Evolutionary conservation across 2,329 filamentous ascomycete genomes (phyloP).

Genomic region (Emergomyces orientalis): DNA sequence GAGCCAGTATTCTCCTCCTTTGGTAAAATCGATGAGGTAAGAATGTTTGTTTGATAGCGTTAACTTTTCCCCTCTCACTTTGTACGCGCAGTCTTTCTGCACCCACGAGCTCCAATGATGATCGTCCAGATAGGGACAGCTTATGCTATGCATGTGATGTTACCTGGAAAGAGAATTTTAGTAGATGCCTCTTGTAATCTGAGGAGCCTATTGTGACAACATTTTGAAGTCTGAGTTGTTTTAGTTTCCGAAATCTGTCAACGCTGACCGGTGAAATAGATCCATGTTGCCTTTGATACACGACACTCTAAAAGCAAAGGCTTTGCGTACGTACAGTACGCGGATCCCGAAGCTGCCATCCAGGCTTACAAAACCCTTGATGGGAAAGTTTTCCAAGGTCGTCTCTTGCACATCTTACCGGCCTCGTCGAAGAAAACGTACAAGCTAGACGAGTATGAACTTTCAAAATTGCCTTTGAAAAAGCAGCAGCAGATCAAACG

Average conservation of each 20-base stretch:
- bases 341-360: slow-evolving; percentile 61
- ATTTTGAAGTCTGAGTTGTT: slow-evolving; percentile 19
- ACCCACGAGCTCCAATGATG: slow-evolving; percentile 55
- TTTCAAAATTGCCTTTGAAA: slow-evolving; percentile 87
- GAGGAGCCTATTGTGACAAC: slow-evolving; percentile 41
- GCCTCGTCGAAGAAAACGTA: slow-evolving; percentile 72
- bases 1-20: slow-evolving; percentile 59
- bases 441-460: slow-evolving; percentile 74
- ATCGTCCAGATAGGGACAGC: slow-evolving; percentile 99
- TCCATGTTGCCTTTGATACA: slow-evolving; percentile 71
- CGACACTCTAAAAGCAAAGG: slow-evolving; percentile 69
- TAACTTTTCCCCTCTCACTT: slow-evolving; percentile 5
- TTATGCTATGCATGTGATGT: slow-evolving; percentile 93
- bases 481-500: slow-evolving; percentile 86
- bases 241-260: background rate
- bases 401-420: slow-evolving; percentile 81
- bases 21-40: slow-evolving; percentile 79
- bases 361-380: slow-evolving; percentile 72
- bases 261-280: slow-evolving; percentile 42
- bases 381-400: slow-evolving; percentile 81
- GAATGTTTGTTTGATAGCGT: slow-evolving; percentile 27
- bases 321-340: slow-evolving; percentile 77
- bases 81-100: slow-evolving; percentile 16
- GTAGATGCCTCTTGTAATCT: slow-evolving; percentile 97
- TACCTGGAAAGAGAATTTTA: slow-evolving; percentile 95